Evolutionary conservation across 73 alveolate species (phyloP), one percentile per base, ranked within the genome.

Genomic region (Paramecium primaurelia): DNA sequence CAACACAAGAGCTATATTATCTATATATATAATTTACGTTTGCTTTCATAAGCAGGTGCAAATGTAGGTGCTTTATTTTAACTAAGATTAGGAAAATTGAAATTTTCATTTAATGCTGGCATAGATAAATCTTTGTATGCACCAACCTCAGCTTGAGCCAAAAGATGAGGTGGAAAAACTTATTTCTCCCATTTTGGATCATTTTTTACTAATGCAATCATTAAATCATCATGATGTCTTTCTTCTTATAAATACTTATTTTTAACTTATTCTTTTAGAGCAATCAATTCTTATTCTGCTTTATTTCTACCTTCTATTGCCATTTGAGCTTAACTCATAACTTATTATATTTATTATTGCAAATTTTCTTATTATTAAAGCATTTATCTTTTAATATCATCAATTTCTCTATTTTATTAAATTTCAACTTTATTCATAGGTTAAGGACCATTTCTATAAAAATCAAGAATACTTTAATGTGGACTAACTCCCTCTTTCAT

Each of bases 111-210:
- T 32, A 77, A 22, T 16, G 40, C 89, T 11, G 89, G 89, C 89
- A 77, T 77, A 0, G 89, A 10, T 11, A 77, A 42, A 77, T 77
- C 49, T 38, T 59, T 18, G 40, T 77, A 77, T 42, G 40, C 89
- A 8, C 49, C 89, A 34, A 77, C 32, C 14, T 77, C 89, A 34
- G 89, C 89, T 42, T 77, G 40, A 8, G 89, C 89, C 14, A 77
- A 10, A 1, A 77, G 40, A 77, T 77, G 89, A 38, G 89, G 89
- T 38, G 89, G 89, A 77, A 77, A 77, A 3, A 77, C 89, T 77
- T 77, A 20, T 77, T 77, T 77, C 22, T 77, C 89, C 89, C 89
- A 77, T 77, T 77, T 77, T 38, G 89, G 89, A 77, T 77, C 89
- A 77, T 77, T 77, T 12, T 77, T 77, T 34, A 77, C 89, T 77